Evolutionary conservation across 352 stramenopile species (phyloP).

Genomic region (Blastocystis sp.): DNA sequence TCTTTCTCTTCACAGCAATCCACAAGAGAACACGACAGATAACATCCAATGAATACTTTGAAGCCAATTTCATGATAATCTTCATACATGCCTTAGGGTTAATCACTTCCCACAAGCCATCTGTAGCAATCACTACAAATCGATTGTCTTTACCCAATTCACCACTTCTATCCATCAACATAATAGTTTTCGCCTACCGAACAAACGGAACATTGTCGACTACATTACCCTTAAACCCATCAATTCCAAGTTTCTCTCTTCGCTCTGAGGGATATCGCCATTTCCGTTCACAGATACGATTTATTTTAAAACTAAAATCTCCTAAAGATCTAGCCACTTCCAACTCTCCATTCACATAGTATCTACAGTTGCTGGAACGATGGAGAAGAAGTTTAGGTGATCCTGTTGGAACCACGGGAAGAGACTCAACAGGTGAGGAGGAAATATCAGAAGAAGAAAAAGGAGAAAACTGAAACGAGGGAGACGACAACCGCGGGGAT

Average conservation of each 20-base stretch:
- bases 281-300: not conserved
- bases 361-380: not conserved
- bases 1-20: slow-evolving; percentile 18
- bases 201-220: slow-evolving; percentile 30
- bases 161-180: not conserved
- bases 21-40: slow-evolving; percentile 33
- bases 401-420: not conserved
- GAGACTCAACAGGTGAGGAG: not conserved
- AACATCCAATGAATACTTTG: slow-evolving; percentile 32
- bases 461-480: not conserved
- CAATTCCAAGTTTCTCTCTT: not conserved
- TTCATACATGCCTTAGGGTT: slow-evolving; percentile 41
- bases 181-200: not conserved
- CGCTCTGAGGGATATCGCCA: slow-evolving; percentile 6
- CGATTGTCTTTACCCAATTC: not conserved
- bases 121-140: slow-evolving; percentile 51
- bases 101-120: slow-evolving; percentile 53
- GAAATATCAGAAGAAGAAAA: not conserved
- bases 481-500: not conserved
- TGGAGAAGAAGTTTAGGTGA: not conserved
- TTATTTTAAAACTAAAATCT: slow-evolving; percentile 25
- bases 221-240: slow-evolving; percentile 23
- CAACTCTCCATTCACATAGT: slow-evolving; percentile 59
- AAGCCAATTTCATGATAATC: not conserved
- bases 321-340: slow-evolving; percentile 51